Percentiles rank a stretch among this genome's conserved stretches.
Conservation (phyloP, 2,329 filamentous ascomycete species). For the Ceratocystis huliohia region DNA sequence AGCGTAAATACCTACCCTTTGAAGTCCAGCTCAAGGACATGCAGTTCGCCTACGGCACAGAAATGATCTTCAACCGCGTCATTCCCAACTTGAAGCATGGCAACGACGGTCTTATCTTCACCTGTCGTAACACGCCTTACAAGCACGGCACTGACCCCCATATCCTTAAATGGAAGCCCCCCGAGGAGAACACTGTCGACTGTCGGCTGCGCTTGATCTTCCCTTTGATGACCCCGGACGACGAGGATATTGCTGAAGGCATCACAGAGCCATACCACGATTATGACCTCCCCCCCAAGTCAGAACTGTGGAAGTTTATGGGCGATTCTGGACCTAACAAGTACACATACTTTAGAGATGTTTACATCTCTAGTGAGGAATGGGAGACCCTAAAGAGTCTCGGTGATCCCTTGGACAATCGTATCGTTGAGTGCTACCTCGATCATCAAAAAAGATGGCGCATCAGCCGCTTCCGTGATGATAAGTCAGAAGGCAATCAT, state of each 20-base stretch:
- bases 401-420: conserved; percentile 64
- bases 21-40: conserved; percentile 77
- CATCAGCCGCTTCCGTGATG: conserved; percentile 78
- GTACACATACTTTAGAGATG: conserved; percentile 54
- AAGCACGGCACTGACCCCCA: conserved; percentile 81
- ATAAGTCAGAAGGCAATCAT: conserved; percentile 87
- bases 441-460: conserved; percentile 68
- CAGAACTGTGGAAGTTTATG: conserved; percentile 58
- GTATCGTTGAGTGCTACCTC: conserved; percentile 81
- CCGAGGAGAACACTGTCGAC: conserved; percentile 88
- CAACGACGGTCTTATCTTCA: conserved; percentile 95
- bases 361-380: conserved; percentile 60
- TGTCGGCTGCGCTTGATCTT: conserved; percentile 73
- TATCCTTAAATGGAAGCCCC: conserved; percentile 97
- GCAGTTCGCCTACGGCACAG: conserved; percentile 75
- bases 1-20: conserved; percentile 61
- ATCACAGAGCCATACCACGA: conserved; percentile 53
- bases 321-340: conserved; percentile 32
- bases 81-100: conserved; percentile 77
- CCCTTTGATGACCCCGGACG: conserved; percentile 54
- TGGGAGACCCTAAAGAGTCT: conserved; percentile 72
- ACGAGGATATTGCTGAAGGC: conserved; percentile 54
- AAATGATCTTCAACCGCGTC: conserved; percentile 82
- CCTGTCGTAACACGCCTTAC: conserved; percentile 79
- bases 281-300: conserved; percentile 66